Percentiles rank a stretch among this genome's conserved stretches.
Conservation (phyloP, 441 rosid genomes). For the Kokia cookei region DNA sequence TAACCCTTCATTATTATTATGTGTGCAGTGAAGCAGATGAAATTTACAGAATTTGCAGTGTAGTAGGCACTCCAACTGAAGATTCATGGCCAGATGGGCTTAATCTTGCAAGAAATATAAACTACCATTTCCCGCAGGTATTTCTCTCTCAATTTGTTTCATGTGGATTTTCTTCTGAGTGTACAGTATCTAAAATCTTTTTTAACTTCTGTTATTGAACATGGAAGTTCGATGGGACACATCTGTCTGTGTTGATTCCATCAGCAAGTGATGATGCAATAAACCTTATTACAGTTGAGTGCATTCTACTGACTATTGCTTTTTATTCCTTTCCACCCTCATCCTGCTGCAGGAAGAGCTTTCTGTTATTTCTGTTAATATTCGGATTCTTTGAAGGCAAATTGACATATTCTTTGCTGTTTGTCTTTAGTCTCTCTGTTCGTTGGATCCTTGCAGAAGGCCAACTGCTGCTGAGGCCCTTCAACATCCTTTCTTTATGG, state of each 20-base stretch:
- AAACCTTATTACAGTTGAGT: slow-evolving; percentile 63
- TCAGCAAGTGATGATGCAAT: slow-evolving; percentile 72
- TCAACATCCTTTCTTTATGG: slow-evolving; percentile 95
- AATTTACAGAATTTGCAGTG: slow-evolving; percentile 87
- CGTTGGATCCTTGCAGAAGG: slow-evolving; percentile 90
- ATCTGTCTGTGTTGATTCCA: slow-evolving; percentile 59
- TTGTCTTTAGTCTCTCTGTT: slow-evolving; percentile 56
- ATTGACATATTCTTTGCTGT: neutral
- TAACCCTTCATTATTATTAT: slow-evolving; percentile 1
- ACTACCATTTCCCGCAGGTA: slow-evolving; percentile 82
- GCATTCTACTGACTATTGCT: neutral
- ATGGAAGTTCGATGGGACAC: slow-evolving; percentile 57
- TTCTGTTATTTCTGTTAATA: neutral
- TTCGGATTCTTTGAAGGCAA: neutral
- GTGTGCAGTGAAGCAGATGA: slow-evolving; percentile 87
- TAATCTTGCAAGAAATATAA: slow-evolving; percentile 67
- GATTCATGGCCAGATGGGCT: slow-evolving; percentile 88
- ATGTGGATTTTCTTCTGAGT: neutral
- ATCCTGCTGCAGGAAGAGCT: neutral
- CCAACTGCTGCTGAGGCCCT: slow-evolving; percentile 83
- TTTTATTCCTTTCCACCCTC: neutral
- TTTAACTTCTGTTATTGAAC: neutral
- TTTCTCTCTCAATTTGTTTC: neutral
- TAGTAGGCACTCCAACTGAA: slow-evolving; percentile 73
- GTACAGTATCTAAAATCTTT: neutral